Evolutionary conservation across 805 yeast genomes (phyloP), one percentile per base, ranked within the genome.

Genomic region (Sugiyamaella americana): DNA sequence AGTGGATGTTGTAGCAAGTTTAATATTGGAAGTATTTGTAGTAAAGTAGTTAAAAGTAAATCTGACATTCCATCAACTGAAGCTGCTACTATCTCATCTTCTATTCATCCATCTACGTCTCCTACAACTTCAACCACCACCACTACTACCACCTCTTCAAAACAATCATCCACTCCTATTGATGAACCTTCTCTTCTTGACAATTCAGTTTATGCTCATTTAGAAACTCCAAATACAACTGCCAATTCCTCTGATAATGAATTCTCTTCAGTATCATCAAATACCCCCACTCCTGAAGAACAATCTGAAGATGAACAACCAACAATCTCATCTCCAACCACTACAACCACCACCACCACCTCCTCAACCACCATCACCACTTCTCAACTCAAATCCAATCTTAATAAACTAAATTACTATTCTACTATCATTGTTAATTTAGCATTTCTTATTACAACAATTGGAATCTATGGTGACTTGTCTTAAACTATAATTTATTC

Each of bases 401-500:
- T 46, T 18, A 30, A 34, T 16, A 43, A 41, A 5, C 29, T 50
- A 13, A 46, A 48, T 5, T 38, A 44, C 32, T 23, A 44, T 19
- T 41, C 55, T 19, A 41, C 57, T 21, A 35, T 35, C 20, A 21
- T 35, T 6, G n/a, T 36, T 11, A 50, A 51, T 18, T 26, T 54
- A 20, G 60, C 53, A 16, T 57, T 57, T 29, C 39, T 54, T 34
- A 49, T 45, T 21, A 40, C 51, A 18, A 54, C 60, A 8, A 52
- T 57, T 23, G 60, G 60, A 17, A 54, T 57, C 40, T 57, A 57
- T 39, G 60, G 60, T 6, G 60, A 57, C 38, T 34, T 53, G 49
- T 24, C 45, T 24, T 45, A 40, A 35, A 26, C 32, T 26, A 26
- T 26, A 8, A 17, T 24, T 18, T 20, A 20, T n/a, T 10, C 16